Evolutionary conservation across 2,329 filamentous ascomycete genomes (phyloP).

Genomic region (Coniochaeta hoffmannii): DNA sequence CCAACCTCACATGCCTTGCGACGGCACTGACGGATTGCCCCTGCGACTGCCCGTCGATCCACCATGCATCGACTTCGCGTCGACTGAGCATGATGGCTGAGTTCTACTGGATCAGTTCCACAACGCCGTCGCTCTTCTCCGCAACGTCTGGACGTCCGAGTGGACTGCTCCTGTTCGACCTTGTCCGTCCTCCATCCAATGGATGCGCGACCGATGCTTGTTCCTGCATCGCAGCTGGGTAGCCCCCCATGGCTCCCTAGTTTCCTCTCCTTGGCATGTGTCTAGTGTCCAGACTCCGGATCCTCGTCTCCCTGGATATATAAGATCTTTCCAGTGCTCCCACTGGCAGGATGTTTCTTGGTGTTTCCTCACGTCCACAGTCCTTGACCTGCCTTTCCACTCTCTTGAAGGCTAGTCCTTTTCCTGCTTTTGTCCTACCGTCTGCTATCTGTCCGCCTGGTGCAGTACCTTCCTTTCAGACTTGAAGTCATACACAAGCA

Average conservation of each 20-base stretch:
- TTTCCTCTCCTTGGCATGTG: conserved; percentile 14
- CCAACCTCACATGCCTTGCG: conserved; percentile 11
- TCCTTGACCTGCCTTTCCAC: conserved; percentile 18
- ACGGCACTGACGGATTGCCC: conserved; percentile 7
- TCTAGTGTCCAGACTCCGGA: conserved; percentile 5
- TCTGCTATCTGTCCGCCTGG: conserved; percentile 25
- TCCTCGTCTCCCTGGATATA: conserved; percentile 9
- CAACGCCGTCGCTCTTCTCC: conserved; percentile 10
- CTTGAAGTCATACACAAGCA: conserved; percentile 15
- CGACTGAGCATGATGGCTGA: conserved; percentile 24
- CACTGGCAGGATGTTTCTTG: conserved; percentile 15
- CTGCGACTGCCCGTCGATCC: conserved; percentile 23
- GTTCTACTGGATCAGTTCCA: conserved; percentile 24
- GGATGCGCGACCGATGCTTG: conserved; percentile 18
- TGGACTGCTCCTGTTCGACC: conserved; percentile 23
- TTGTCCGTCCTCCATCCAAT: conserved; percentile 26
- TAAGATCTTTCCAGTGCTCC: conserved; percentile 13
- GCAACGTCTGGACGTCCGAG: conserved; percentile 9
- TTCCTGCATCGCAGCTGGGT: too few species aligned
- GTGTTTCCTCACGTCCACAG: conserved; percentile 12
- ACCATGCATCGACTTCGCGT: conserved; percentile 29
- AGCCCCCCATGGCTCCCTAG: conserved; percentile 10
- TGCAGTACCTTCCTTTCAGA: conserved; percentile 31
- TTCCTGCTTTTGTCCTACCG: conserved; percentile 18
- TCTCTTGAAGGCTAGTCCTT: conserved; percentile 29